A percentile compares a stretch with the other conserved stretches of the same genome.
phyloP scores from a whole-genome alignment of 345 rosid species.

The Draba incana region DNA sequence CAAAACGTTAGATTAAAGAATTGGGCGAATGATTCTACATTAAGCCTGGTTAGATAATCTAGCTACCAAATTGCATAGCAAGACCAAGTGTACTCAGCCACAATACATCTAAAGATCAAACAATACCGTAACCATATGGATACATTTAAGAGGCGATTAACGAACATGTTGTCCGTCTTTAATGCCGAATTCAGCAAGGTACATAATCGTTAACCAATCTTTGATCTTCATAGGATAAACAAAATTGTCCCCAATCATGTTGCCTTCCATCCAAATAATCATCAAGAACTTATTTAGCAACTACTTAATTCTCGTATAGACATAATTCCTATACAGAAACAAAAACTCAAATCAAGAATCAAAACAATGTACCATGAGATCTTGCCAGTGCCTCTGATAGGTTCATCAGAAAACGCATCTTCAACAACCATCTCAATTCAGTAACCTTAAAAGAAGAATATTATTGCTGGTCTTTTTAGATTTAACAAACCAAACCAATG shows the following conservation, averaged over 20 bases:
- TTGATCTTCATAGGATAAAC: constrained; percentile 63
- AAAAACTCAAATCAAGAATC: constrained; percentile 5
- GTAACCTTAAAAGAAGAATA: too few species aligned
- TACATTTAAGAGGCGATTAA: not conserved
- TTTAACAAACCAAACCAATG: too few species aligned
- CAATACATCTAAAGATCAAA: constrained; percentile 30
- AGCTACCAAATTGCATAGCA: constrained; percentile 10
- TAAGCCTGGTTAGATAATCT: not conserved
- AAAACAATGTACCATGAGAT: constrained; percentile 65
- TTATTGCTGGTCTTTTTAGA: too few species aligned
- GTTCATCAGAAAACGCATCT: constrained; percentile 67
- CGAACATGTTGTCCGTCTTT: constrained; percentile 85
- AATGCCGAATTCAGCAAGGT: constrained; percentile 60
- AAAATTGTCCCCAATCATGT: constrained; percentile 91
- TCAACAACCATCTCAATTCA: constrained; percentile 76
- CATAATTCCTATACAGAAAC: not conserved
- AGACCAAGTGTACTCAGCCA: not conserved
- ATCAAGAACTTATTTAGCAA: constrained; percentile 11
- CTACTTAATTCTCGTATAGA: not conserved
- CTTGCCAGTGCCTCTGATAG: constrained; percentile 58
- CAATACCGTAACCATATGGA: constrained; percentile 3
- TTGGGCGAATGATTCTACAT: not conserved
- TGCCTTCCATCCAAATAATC: constrained; percentile 52
- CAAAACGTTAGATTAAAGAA: too few species aligned
- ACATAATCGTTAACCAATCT: constrained; percentile 58